Conservation (phyloP, 495 filamentous ascomycete species). For the Clohesyomyces aquaticus region DNA sequence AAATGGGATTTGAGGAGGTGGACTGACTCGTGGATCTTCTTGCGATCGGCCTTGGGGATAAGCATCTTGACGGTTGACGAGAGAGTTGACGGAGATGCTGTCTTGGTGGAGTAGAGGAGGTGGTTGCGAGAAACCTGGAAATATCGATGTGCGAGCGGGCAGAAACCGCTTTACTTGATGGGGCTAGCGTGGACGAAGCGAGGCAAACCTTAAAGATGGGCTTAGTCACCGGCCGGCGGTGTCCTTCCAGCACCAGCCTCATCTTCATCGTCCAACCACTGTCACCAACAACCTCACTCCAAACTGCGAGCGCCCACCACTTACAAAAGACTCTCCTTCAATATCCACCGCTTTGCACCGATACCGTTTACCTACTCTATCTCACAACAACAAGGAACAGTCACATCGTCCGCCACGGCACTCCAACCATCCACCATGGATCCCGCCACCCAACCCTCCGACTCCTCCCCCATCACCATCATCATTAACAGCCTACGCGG, state of each 20-base stretch:
- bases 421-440: constrained; percentile 25
- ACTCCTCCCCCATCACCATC: constrained; percentile 41
- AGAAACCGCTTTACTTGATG: background rate
- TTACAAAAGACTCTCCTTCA: too few species aligned
- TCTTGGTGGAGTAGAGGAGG: constrained; percentile 35
- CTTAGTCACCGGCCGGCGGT: too few species aligned
- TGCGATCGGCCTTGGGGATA: constrained; percentile 99
- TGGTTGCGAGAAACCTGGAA: too few species aligned
- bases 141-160: background rate
- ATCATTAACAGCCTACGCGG: constrained; percentile 30
- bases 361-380: background rate
- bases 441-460: constrained; percentile 26
- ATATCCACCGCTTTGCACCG: too few species aligned
- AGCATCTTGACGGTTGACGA: constrained; percentile 61
- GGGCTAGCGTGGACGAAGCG: too few species aligned
- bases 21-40: constrained; percentile 92
- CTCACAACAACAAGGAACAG: background rate
- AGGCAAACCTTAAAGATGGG: too few species aligned
- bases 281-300: too few species aligned
- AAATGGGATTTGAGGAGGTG: background rate
- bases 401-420: too few species aligned
- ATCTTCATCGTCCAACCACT: too few species aligned
- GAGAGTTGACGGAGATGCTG: background rate
- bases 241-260: too few species aligned
- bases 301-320: too few species aligned